Evolutionary conservation across 2,329 filamentous ascomycete species (phyloP).

Genomic region (Aspergillus tanneri): DNA sequence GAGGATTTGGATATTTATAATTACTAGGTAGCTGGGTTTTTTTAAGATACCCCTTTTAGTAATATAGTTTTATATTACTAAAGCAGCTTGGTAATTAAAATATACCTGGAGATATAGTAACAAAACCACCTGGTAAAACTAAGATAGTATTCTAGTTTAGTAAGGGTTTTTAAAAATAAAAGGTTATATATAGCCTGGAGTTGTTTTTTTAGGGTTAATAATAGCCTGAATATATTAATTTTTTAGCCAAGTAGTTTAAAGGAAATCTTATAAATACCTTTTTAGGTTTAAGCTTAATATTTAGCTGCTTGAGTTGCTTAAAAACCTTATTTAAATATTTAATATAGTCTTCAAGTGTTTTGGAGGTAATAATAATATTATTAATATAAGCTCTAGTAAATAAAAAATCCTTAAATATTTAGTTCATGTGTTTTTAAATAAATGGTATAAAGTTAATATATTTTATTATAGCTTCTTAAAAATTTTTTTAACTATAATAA

Average conservation of each 20-base stretch:
- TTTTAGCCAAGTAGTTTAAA: too few relatives aligned
- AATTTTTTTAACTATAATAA: not conserved
- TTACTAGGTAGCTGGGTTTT: not conserved
- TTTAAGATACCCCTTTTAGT: not conserved
- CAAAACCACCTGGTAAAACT: too few relatives aligned
- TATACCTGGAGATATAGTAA: not conserved
- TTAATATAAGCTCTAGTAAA: too few relatives aligned
- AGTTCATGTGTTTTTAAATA: not conserved
- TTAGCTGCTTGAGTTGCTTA: not conserved
- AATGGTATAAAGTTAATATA: not conserved
- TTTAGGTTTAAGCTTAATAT: not conserved
- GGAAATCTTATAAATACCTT: not conserved
- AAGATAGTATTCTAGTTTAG: too few relatives aligned
- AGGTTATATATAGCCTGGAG: too few relatives aligned
- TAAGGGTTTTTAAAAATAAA: too few relatives aligned
- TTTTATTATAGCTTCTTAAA: not conserved
- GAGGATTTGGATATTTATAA: not conserved
- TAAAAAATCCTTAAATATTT: too few relatives aligned
- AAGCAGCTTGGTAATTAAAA: not conserved
- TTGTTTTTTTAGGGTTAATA: too few relatives aligned
- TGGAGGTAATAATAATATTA: too few relatives aligned
- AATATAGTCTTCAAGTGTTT: not conserved
- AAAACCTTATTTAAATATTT: not conserved
- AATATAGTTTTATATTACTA: not conserved
- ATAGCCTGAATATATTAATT: not conserved